Evolutionary conservation across 2,329 filamentous ascomycete genomes (phyloP), one percentile per base, ranked within the genome.

Genomic region (Penicillium sp.): DNA sequence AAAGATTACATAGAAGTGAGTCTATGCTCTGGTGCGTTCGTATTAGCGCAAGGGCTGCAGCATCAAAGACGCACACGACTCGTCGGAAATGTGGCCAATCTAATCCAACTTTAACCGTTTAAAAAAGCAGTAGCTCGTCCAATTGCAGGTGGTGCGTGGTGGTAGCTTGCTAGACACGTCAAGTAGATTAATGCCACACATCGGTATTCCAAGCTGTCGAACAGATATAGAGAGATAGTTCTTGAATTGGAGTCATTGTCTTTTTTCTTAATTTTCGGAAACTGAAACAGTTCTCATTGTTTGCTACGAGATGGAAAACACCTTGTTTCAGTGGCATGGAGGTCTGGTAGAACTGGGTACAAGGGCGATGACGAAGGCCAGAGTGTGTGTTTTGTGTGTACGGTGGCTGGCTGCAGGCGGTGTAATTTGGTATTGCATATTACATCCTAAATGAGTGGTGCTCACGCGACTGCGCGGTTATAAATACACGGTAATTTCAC

Each of bases 401-500:
- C 45, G 42, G 53, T 47, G 46, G 49, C 45, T 47, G 47, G 44
- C 41, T 35, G 6, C 23, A 33, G 44, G 45, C 42, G 7, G 41
- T 58, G 44, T 37, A 50, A 42, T 38, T 24, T 40, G 4, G 33
- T 54, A 46, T 40, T 41, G 27, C 2, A 1, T n/a, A 50, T 51
- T 54, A 56, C 53, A 9, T 1, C 7, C 13, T 23, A 42, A 9
- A 15, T 49, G 37, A 27, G 41, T 29, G 42, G 29, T 31, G 43
- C 45, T 50, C 56, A 53, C 56, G 54, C 53, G 46, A 53, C 51
- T 53, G 4, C 20, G 12, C 6, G 4, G 39, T 46, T 38, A 31
- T 31, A n/a, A 32, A 51, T 55, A 61, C 58, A 28, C 18, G n/a
- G 60, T 58, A 57, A 52, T 60, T 52, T 42, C 51, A 43, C 10